Conservation (phyloP, 73 alveolate species). For the Paramecium biaurelia region DNA sequence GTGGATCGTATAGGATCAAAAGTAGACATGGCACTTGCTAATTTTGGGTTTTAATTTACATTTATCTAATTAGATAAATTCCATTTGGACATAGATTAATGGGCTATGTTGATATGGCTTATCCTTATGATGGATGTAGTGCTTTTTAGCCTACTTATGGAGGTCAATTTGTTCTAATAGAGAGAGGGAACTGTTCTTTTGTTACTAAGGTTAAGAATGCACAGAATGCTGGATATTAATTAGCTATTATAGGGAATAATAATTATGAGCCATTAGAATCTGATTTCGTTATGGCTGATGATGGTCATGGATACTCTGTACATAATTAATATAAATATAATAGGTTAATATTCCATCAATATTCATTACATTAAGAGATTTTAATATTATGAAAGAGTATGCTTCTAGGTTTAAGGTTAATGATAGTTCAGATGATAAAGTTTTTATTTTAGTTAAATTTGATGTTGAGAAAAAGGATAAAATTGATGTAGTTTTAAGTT, state of each 20-base stretch:
- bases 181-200: conserved; percentile 74
- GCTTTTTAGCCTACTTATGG: background rate
- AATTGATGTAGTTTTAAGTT: background rate
- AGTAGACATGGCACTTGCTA: background rate
- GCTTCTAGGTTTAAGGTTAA: background rate
- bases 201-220: conserved; percentile 75
- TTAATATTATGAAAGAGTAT: background rate
- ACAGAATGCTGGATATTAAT: conserved; percentile 67
- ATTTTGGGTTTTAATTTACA: background rate
- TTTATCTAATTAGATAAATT: background rate
- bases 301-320: conserved; percentile 65
- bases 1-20: background rate
- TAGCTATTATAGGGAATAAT: conserved; percentile 70
- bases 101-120: background rate
- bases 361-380: background rate
- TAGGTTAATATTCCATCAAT: conserved; percentile 43
- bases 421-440: background rate
- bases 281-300: conserved; percentile 75
- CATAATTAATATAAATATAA: too few species aligned
- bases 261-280: conserved; percentile 35
- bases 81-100: conserved; percentile 12
- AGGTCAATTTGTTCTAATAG: conserved; percentile 33
- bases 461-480: background rate
- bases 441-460: background rate
- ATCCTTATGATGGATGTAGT: background rate